Evolutionary conservation across 805 yeast species (phyloP).

Genomic region (Candida dendrica): DNA sequence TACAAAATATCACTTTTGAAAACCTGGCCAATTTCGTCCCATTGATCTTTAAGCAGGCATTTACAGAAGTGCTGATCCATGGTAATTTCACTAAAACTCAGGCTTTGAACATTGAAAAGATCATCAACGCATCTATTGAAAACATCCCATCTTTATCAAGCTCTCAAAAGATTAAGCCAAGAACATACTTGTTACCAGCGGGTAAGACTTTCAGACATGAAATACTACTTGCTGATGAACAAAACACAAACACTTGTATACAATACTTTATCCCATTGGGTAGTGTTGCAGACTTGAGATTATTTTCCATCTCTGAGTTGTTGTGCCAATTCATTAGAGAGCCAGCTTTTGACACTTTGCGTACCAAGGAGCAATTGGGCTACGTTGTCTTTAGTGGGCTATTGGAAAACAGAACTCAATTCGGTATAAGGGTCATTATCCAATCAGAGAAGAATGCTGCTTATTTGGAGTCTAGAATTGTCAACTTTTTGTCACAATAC

Average conservation of each 20-base stretch:
- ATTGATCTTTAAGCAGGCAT: slow-evolving; percentile 49
- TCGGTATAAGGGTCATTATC: slow-evolving; percentile 66
- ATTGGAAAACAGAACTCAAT: slow-evolving; percentile 60
- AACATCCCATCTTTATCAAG: slow-evolving; percentile 31
- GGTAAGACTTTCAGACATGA: slow-evolving; percentile 39
- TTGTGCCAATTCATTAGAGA: slow-evolving; percentile 70
- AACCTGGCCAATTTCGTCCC: slow-evolving; percentile 46
- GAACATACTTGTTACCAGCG: slow-evolving; percentile 35
- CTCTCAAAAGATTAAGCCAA: slow-evolving; percentile 35
- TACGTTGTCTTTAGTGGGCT: slow-evolving; percentile 84
- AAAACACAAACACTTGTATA: slow-evolving; percentile 78
- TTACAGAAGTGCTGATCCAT: slow-evolving; percentile 62
- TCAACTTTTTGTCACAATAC: slow-evolving; percentile 48
- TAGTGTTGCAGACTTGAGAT: slow-evolving; percentile 32
- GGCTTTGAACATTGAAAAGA: slow-evolving; percentile 41
- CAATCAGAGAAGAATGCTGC: slow-evolving; percentile 78
- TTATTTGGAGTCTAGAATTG: slow-evolving; percentile 72
- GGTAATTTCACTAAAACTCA: slow-evolving; percentile 62
- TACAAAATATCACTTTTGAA: slow-evolving; percentile 37
- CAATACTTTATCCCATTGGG: slow-evolving; percentile 73
- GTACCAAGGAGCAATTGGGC: slow-evolving; percentile 94
- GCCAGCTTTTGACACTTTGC: slow-evolving; percentile 81
- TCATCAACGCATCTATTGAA: slow-evolving; percentile 30
- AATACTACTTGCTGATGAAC: slow-evolving; percentile 46
- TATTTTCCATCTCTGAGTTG: slow-evolving; percentile 51